These are phyloP conservation scores for Epicoccum sorghinum DNA, from an alignment of 2,329 filamentous ascomycete genomes.

Conservation along the genomic window DNA sequence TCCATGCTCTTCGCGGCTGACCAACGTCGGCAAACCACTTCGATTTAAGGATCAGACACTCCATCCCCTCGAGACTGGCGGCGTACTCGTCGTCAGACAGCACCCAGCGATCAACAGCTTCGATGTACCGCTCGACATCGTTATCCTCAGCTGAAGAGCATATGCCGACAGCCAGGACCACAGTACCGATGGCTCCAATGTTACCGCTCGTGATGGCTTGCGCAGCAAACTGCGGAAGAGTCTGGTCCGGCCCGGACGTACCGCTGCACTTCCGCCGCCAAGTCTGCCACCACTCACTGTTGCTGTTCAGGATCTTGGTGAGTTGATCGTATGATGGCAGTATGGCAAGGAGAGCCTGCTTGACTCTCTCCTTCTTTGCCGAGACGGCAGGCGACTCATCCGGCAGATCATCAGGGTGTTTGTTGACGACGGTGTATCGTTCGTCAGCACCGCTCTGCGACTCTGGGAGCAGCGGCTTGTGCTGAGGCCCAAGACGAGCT, in stretches of 20 bases:
- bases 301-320: slow-evolving; percentile 40
- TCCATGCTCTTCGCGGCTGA: slow-evolving; percentile 62
- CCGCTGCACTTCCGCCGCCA: slow-evolving; percentile 52
- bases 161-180: slow-evolving; percentile 48
- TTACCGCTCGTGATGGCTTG: slow-evolving; percentile 53
- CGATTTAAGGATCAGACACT: slow-evolving; percentile 57
- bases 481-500: slow-evolving; percentile 28
- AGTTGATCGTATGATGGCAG: slow-evolving; percentile 46
- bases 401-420: slow-evolving; percentile 36
- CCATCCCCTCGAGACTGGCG: slow-evolving; percentile 59
- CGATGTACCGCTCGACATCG: slow-evolving; percentile 55
- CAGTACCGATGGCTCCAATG: slow-evolving; percentile 46
- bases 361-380: slow-evolving; percentile 44
- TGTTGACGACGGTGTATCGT: slow-evolving; percentile 40
- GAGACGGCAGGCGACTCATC: slow-evolving; percentile 26
- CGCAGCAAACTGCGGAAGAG: slow-evolving; percentile 50
- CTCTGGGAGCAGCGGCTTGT: slow-evolving; percentile 26
- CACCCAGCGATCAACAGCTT: slow-evolving; percentile 56
- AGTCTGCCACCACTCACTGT: slow-evolving; percentile 51
- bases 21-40: slow-evolving; percentile 63
- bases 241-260: slow-evolving; percentile 47
- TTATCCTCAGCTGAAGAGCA: slow-evolving; percentile 50
- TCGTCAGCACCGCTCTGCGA: slow-evolving; percentile 17
- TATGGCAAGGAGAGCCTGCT: slow-evolving; percentile 42
- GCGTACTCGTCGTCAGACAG: slow-evolving; percentile 57